Conservation (phyloP, 129 eudicot genomes). For the Centrapalus pauciflorus region DNA sequence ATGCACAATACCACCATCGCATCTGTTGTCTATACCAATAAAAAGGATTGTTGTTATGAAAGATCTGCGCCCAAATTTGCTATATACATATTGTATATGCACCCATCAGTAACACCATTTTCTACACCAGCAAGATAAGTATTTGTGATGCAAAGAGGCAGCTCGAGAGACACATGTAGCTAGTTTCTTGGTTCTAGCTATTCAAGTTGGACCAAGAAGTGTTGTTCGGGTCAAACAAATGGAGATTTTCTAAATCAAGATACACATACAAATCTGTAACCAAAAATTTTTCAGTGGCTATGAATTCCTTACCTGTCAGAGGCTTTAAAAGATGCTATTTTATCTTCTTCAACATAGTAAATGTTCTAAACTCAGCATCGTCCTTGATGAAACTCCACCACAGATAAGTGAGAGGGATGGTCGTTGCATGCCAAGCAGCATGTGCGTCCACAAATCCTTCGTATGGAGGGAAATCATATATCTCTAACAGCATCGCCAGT, state of each 20-base stretch:
- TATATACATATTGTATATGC: too few species aligned
- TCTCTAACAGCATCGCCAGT: constrained; percentile 69
- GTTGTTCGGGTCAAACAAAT: constrained; percentile 5
- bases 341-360: constrained; percentile 43
- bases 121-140: too few species aligned
- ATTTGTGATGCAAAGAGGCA: too few species aligned
- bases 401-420: constrained; percentile 68
- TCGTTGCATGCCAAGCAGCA: constrained; percentile 87
- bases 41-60: too few species aligned
- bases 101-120: too few species aligned
- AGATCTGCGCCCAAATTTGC: too few species aligned
- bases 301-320: neutral
- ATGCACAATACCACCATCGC: too few species aligned
- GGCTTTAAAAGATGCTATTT: constrained; percentile 29
- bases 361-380: constrained; percentile 64
- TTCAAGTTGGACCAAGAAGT: neutral
- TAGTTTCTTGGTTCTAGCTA: too few species aligned
- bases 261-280: constrained; percentile 17
- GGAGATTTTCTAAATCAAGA: constrained; percentile 16
- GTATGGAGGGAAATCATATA: constrained; percentile 84
- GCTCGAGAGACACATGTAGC: too few species aligned
- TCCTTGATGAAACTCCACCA: constrained; percentile 98
- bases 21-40: too few species aligned
- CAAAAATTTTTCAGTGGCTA: constrained; percentile 1
- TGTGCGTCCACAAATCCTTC: constrained; percentile 79